Evolutionary conservation across 768 basidiomycete genomes (phyloP), one percentile per base, ranked within the genome.

Genomic region (Dioszegia hungarica): DNA sequence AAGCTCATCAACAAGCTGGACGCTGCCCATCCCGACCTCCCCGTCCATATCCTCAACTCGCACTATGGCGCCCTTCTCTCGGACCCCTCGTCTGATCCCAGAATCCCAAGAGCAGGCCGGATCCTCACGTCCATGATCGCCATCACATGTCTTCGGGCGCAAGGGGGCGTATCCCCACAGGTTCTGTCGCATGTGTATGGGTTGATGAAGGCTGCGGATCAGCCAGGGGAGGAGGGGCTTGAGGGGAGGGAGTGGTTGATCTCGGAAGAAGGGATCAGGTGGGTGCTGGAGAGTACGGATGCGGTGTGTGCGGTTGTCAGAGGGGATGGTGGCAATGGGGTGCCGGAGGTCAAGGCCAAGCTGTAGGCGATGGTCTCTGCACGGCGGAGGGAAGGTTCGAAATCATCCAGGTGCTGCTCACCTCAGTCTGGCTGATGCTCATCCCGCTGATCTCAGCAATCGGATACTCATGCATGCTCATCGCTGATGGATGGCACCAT

Each of bases 11-110:
- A 84, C 79, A 94, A 91, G 79, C 81, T 94, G 62, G 85, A 82
- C 73, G 82, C 83, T 54, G 89, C 90, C 79, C 91, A 94, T 77
- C 91, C 91, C 59, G 91, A 94, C 81, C 89, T 94, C 79, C 90
- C 91, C 20, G 72, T 78, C 34, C 76, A 78, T 60, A 79, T 79
- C 58, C 74, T 79, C 49, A 59, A 68, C 22, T 75, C 77, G 22
- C 77, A 79, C 56, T 79, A 79, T 62, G 72, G 73, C 2, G 62
- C 70, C 1, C 63, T 78, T 10, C 68, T 79, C n/a, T 66, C 76
- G 28, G 77, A 78, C 49, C 78, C 78, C 0, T 31, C 62, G 0
- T 17, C 41, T 8, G 17, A n/a, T 34, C 50, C 63, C 12, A 27
- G 53, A 0, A 55, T 63, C n/a, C 38, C 36, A 12, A 57, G 60